Evolutionary conservation across 2,329 filamentous ascomycete genomes (phyloP).

Genomic region (Pseudogymnoascus verrucosus): DNA sequence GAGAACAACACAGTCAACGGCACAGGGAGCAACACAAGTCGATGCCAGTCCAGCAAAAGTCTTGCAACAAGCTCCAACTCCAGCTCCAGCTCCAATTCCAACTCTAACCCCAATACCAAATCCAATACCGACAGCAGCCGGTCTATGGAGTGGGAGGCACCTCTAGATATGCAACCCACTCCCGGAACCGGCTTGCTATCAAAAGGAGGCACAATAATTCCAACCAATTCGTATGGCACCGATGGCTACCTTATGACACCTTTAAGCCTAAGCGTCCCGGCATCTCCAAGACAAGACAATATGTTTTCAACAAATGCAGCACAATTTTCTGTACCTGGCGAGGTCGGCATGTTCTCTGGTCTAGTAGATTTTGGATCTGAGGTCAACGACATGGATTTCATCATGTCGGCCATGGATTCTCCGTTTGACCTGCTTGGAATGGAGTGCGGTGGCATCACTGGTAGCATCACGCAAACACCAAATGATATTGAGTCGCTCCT

Average conservation of each 20-base stretch:
- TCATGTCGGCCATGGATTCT: not conserved
- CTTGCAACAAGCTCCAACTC: not conserved
- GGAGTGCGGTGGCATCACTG: not conserved
- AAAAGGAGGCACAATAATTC: not conserved
- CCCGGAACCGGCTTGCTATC: not conserved
- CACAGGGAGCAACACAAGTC: not conserved
- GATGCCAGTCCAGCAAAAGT: not conserved
- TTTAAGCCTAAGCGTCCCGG: not conserved
- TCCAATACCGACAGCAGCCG: not conserved
- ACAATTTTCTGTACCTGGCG: not conserved
- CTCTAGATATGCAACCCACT: not conserved
- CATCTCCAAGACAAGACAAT: not conserved
- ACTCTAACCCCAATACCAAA: not conserved
- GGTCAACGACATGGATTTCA: not conserved
- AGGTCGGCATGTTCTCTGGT: not conserved
- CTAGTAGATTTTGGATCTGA: not conserved
- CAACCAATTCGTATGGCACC: not conserved
- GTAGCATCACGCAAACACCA: not conserved
- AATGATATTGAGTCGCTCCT: conserved; percentile 4
- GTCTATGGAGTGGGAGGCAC: not conserved
- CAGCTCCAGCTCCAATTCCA: not conserved
- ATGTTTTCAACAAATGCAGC: not conserved
- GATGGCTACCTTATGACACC: not conserved
- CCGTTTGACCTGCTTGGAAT: not conserved
- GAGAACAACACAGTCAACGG: conserved; percentile 10